A percentile compares a stretch with the other conserved stretches of the same genome.
phyloP scores from a whole-genome alignment of 768 basidiomycete species.

The Mycena sanguinolenta region DNA sequence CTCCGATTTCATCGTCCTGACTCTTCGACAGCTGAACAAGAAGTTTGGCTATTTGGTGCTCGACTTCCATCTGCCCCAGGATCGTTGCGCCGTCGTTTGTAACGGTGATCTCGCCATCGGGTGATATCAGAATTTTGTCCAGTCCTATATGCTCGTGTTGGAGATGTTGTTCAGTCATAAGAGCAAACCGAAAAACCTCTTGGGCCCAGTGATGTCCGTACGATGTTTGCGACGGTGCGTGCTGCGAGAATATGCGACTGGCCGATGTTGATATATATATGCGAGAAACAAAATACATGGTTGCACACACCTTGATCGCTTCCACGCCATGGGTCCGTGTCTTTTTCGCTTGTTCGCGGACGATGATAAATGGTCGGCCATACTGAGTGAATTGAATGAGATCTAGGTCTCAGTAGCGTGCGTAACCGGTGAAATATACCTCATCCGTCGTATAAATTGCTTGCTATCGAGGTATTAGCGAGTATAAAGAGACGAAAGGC shows the following conservation, averaged over 20 bases:
- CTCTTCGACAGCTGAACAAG: conserved; percentile 96
- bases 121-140: conserved; percentile 94
- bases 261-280: conserved; percentile 33
- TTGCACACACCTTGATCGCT: conserved; percentile 88
- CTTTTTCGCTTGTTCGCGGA: conserved; percentile 93
- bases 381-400: conserved; percentile 64
- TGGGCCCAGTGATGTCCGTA: conserved; percentile 95
- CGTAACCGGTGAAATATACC: conserved; percentile 53
- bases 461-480: conserved; percentile 60
- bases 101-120: conserved; percentile 99
- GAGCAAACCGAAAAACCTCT: conserved; percentile 72
- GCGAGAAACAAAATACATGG: conserved; percentile 21
- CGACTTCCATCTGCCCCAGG: conserved; percentile 98
- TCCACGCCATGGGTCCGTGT: conserved; percentile 92
- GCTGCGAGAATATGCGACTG: conserved; percentile 97
- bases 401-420: not conserved
- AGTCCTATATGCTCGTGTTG: conserved; percentile 67
- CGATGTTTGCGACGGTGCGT: conserved; percentile 92
- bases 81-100: conserved; percentile 99
- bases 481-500: not conserved
- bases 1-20: conserved; percentile 99
- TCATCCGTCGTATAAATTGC: conserved; percentile 92
- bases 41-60: conserved; percentile 98
- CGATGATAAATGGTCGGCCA: conserved; percentile 97
- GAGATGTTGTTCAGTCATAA: conserved; percentile 16